A percentile compares a stretch with the other conserved stretches of the same genome.
These are phyloP conservation scores for Tetracladium setigerum DNA, from an alignment of 495 filamentous ascomycete species.

Conservation along the genomic window DNA sequence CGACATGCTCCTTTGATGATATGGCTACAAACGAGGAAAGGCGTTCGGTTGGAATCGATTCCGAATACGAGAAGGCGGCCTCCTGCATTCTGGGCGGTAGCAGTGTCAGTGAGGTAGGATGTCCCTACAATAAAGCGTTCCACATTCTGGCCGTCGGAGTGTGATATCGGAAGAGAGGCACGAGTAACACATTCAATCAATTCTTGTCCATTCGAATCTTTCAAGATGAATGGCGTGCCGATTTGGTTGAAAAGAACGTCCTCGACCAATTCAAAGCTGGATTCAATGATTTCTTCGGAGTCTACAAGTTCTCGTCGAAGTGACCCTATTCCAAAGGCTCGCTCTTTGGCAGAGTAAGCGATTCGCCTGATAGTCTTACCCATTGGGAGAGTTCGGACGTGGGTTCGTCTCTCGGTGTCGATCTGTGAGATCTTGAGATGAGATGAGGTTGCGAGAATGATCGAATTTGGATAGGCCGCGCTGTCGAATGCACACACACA, in stretches of 20 bases:
- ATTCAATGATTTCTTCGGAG: constrained; percentile 40
- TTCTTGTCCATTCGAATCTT: constrained; percentile 56
- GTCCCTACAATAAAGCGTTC: constrained; percentile 91
- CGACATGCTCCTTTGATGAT: constrained; percentile 70
- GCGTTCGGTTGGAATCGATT: constrained; percentile 61
- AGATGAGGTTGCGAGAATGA: constrained; percentile 68
- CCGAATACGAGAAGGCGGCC: constrained; percentile 84
- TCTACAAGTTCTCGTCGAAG: constrained; percentile 51
- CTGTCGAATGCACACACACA: constrained; percentile 76
- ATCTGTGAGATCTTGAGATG: constrained; percentile 77
- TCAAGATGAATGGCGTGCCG: constrained; percentile 32
- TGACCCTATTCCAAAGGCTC: constrained; percentile 80
- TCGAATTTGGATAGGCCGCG: constrained; percentile 69
- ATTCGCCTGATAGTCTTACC: constrained; percentile 80
- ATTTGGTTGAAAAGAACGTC: constrained; percentile 40
- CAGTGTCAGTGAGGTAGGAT: constrained; percentile 54
- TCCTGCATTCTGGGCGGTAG: constrained; percentile 20
- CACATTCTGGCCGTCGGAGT: constrained; percentile 43
- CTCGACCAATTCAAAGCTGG: constrained; percentile 44
- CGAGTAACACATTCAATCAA: constrained; percentile 79
- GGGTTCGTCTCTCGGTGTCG: constrained; percentile 78
- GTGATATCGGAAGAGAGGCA: constrained; percentile 58
- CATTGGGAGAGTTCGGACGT: constrained; percentile 71
- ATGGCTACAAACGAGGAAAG: constrained; percentile 58
- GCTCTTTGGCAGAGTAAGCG: constrained; percentile 71